phyloP scores from a whole-genome alignment of 2,329 filamentous ascomycete genomes.

The Penicillium sp. region DNA sequence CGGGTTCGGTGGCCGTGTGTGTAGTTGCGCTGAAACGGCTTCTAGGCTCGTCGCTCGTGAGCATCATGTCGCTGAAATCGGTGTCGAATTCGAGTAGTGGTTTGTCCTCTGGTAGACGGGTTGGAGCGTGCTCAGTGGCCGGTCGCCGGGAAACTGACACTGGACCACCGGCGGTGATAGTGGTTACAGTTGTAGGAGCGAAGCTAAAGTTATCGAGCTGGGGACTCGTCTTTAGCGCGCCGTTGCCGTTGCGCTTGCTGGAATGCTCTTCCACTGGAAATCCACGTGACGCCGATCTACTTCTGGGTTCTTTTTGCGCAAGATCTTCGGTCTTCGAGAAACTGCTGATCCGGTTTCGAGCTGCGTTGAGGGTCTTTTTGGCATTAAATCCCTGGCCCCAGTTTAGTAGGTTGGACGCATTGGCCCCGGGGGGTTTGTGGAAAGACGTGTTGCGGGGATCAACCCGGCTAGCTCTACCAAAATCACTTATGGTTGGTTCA shows the following conservation, averaged over 20 bases:
- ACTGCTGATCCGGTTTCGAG: slow-evolving; percentile 28
- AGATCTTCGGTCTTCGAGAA: slow-evolving; percentile 60
- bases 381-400: slow-evolving; percentile 40
- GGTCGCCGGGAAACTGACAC: slow-evolving; percentile 32
- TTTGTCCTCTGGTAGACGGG: slow-evolving; percentile 14
- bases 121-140: slow-evolving; percentile 30
- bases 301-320: slow-evolving; percentile 55
- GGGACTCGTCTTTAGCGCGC: slow-evolving; percentile 20
- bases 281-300: slow-evolving; percentile 57
- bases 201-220: slow-evolving; percentile 30
- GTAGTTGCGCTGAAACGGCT: slow-evolving; percentile 66
- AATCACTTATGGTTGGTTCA: slow-evolving; percentile 60
- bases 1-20: slow-evolving; percentile 37
- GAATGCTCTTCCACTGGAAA: slow-evolving; percentile 21
- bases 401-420: slow-evolving; percentile 30
- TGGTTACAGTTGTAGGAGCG: slow-evolving; percentile 35
- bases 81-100: slow-evolving; percentile 32
- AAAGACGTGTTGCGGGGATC: slow-evolving; percentile 49
- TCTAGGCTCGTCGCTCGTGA: slow-evolving; percentile 52
- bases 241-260: slow-evolving; percentile 33
- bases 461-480: slow-evolving; percentile 57
- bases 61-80: slow-evolving; percentile 36
- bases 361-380: slow-evolving; percentile 37
- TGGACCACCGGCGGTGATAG: slow-evolving; percentile 31
- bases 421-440: slow-evolving; percentile 30